Conservation (phyloP, 73 alveolate species). For the Paramecium pentaurelia region DNA sequence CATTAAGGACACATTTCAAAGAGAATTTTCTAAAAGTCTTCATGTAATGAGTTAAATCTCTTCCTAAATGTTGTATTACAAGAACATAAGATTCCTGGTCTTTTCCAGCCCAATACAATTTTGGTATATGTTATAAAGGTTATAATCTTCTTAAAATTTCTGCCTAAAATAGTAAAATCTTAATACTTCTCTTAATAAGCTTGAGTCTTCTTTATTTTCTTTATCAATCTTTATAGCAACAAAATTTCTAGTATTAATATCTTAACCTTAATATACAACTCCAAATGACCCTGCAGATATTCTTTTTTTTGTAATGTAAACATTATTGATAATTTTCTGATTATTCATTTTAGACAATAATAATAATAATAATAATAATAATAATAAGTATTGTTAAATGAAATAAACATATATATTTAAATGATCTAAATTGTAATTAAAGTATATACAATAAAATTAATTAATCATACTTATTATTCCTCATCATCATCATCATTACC, state of each 20-base stretch:
- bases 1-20: slow-evolving; percentile 78
- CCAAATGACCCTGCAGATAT: slow-evolving; percentile 94
- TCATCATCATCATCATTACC: background rate
- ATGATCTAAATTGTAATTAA: background rate
- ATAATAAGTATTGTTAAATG: background rate
- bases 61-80: slow-evolving; percentile 88
- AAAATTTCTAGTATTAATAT: background rate
- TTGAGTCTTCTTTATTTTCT: background rate
- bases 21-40: slow-evolving; percentile 79
- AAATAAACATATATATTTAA: background rate
- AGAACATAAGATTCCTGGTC: slow-evolving; percentile 81
- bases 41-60: slow-evolving; percentile 84
- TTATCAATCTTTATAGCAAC: slow-evolving; percentile 41
- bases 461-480: background rate
- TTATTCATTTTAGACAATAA: background rate
- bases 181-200: background rate
- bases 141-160: slow-evolving; percentile 26
- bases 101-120: slow-evolving; percentile 53
- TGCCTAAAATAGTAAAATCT: background rate
- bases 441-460: background rate
- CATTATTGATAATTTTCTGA: slow-evolving; percentile 37
- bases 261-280: slow-evolving; percentile 78
- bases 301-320: slow-evolving; percentile 53
- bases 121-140: slow-evolving; percentile 42
- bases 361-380: too few relatives aligned